Conservation (phyloP, 345 rosid genomes). For the Gossypium thurberi region DNA sequence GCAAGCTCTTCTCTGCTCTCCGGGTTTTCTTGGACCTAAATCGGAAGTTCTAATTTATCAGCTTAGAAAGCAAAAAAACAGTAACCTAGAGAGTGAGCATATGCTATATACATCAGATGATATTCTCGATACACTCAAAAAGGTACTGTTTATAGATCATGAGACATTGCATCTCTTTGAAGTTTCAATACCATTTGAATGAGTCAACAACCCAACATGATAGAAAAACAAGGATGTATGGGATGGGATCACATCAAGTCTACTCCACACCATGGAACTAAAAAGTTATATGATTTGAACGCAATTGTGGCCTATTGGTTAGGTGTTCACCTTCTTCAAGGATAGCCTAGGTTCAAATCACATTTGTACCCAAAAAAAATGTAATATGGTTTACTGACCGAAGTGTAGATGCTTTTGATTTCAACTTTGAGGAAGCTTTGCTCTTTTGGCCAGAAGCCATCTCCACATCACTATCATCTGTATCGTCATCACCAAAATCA, state of each 20-base stretch:
- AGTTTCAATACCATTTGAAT: neutral
- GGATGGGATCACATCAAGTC: neutral
- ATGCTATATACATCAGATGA: neutral
- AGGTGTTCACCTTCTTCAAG: too few relatives aligned
- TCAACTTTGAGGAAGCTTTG: conserved; percentile 27
- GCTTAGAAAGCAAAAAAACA: neutral
- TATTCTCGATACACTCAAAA: conserved; percentile 20
- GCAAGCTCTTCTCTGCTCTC: conserved; percentile 55
- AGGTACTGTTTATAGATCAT: neutral
- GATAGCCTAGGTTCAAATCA: too few relatives aligned
- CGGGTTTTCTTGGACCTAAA: conserved; percentile 51
- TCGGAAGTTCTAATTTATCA: neutral
- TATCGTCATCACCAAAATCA: conserved; percentile 61
- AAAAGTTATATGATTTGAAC: too few relatives aligned
- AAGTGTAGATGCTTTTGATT: conserved; percentile 42
- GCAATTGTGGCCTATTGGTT: too few relatives aligned
- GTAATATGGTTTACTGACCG: conserved; percentile 34
- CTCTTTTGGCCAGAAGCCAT: conserved; percentile 35
- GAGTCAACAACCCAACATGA: neutral
- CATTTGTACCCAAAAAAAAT: too few relatives aligned
- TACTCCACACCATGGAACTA: neutral
- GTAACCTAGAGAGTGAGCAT: neutral
- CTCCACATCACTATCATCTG: conserved; percentile 40
- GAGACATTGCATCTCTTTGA: neutral
- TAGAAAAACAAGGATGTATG: neutral